Evolutionary conservation across 352 stramenopile genomes (phyloP).

Genomic region (Phytophthora boehmeriae): DNA sequence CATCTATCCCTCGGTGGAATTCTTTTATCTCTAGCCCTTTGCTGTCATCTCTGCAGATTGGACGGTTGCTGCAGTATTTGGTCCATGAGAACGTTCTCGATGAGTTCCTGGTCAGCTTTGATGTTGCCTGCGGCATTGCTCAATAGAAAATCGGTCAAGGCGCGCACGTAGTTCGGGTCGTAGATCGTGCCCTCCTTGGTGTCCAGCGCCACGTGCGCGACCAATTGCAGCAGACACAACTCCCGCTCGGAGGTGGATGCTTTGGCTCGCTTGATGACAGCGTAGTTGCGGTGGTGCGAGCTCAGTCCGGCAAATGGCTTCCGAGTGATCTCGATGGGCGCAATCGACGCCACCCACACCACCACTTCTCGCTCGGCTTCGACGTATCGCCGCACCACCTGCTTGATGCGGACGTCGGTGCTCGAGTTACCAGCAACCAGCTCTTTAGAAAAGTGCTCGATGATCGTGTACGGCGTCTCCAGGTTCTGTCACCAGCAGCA

Average conservation of each 20-base stretch:
- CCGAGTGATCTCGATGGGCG: slow-evolving; percentile 26
- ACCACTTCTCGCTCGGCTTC: slow-evolving; percentile 33
- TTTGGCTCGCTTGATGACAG: slow-evolving; percentile 51
- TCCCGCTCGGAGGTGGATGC: slow-evolving; percentile 26
- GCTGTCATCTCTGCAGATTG: not conserved
- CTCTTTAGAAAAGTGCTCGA: slow-evolving; percentile 40
- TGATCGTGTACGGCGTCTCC: slow-evolving; percentile 36
- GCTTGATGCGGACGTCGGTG: slow-evolving; percentile 33
- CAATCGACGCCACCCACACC: slow-evolving; percentile 29
- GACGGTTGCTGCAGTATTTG: slow-evolving; percentile 4
- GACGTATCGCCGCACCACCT: slow-evolving; percentile 30
- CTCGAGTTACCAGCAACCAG: slow-evolving; percentile 30
- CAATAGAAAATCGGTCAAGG: slow-evolving; percentile 53
- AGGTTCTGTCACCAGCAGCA: slow-evolving; percentile 10
- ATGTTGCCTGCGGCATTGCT: slow-evolving; percentile 45
- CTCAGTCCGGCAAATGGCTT: slow-evolving; percentile 21
- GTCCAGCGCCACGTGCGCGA: slow-evolving; percentile 49
- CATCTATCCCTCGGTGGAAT: too few relatives aligned
- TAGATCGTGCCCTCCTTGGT: slow-evolving; percentile 36
- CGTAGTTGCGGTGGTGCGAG: slow-evolving; percentile 63
- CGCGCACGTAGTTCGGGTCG: slow-evolving; percentile 35
- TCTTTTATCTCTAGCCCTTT: not conserved
- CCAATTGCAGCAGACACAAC: slow-evolving; percentile 52
- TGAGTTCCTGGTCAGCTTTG: slow-evolving; percentile 46
- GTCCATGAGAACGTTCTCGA: slow-evolving; percentile 46